Evolutionary conservation across 257 asterid genomes (phyloP).

Genomic region (Plantago ovata): DNA sequence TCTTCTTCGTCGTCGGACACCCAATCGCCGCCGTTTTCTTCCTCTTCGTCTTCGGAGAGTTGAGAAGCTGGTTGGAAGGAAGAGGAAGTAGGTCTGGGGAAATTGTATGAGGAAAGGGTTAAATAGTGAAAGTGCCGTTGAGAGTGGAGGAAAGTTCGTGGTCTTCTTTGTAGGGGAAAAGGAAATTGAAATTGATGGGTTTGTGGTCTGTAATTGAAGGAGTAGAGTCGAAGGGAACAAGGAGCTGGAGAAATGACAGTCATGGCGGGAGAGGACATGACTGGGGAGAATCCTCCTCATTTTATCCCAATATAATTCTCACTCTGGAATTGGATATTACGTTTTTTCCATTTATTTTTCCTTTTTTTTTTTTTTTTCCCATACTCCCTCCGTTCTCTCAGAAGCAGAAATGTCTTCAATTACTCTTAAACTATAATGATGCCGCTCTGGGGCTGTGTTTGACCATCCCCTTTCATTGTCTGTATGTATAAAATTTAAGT

Average conservation of each 20-base stretch:
- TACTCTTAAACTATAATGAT: too few relatives aligned
- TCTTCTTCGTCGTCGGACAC: too few relatives aligned
- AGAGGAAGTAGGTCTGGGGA: constrained; percentile 31
- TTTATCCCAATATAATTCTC: not conserved
- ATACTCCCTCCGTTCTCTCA: too few relatives aligned
- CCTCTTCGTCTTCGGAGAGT: constrained; percentile 52
- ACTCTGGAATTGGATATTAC: too few relatives aligned
- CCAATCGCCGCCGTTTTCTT: constrained; percentile 35
- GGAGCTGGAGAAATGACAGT: constrained; percentile 18
- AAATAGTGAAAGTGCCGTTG: constrained; percentile 8
- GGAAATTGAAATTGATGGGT: constrained; percentile 22
- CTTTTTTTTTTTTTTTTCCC: too few relatives aligned
- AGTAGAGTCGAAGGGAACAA: constrained; percentile 21
- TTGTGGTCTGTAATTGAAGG: constrained; percentile 9
- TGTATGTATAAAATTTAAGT: too few relatives aligned
- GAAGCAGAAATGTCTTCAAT: too few relatives aligned
- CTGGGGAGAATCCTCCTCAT: not conserved
- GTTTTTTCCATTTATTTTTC: too few relatives aligned
- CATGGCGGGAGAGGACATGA: constrained; percentile 74
- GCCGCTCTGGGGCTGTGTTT: too few relatives aligned
- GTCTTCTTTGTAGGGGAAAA: constrained; percentile 25
- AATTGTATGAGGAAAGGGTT: constrained; percentile 30
- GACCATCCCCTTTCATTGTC: too few relatives aligned
- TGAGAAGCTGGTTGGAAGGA: constrained; percentile 55
- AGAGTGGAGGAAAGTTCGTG: constrained; percentile 25